Conservation (phyloP, 2,329 filamentous ascomycete genomes). For the Penicillium sp. region DNA sequence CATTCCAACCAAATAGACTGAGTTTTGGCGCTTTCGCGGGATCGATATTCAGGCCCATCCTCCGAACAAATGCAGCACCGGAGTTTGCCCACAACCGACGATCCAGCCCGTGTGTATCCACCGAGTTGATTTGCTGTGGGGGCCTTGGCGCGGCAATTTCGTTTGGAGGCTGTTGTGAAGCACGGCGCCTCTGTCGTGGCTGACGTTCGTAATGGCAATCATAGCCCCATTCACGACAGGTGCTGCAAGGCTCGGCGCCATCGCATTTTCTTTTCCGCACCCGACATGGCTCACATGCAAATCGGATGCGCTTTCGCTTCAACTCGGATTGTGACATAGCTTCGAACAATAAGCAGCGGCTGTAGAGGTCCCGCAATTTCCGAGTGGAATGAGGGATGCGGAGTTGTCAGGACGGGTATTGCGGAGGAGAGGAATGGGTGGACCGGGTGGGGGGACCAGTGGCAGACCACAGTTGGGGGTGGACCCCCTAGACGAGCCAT, state of each 20-base stretch:
- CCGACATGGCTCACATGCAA: conserved; percentile 31
- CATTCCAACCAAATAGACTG: conserved; percentile 56
- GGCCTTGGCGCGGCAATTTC: background rate
- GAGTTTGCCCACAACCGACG: conserved; percentile 53
- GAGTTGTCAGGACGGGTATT: background rate
- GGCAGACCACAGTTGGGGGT: too few species aligned
- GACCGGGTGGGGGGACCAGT: too few species aligned
- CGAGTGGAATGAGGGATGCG: background rate
- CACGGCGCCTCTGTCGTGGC: conserved; percentile 7
- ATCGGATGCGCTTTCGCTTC: conserved; percentile 26
- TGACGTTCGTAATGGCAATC: conserved; percentile 26
- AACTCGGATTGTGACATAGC: background rate
- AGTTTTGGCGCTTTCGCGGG: conserved; percentile 52
- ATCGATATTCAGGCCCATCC: conserved; percentile 53
- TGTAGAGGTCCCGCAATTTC: conserved; percentile 1
- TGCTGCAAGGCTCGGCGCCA: conserved; percentile 25
- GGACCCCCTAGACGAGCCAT: too few species aligned
- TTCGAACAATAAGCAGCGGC: background rate
- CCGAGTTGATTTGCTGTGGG: background rate
- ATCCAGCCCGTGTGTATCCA: conserved; percentile 26
- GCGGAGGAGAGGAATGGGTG: background rate
- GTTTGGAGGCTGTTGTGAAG: background rate
- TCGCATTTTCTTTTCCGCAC: conserved; percentile 33
- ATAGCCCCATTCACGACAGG: conserved; percentile 31
- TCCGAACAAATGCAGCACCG: conserved; percentile 53